Percentiles rank a stretch among this genome's conserved stretches.
Conservation (phyloP, 495 filamentous ascomycete species). For the Talaromyces proteolyticus region DNA sequence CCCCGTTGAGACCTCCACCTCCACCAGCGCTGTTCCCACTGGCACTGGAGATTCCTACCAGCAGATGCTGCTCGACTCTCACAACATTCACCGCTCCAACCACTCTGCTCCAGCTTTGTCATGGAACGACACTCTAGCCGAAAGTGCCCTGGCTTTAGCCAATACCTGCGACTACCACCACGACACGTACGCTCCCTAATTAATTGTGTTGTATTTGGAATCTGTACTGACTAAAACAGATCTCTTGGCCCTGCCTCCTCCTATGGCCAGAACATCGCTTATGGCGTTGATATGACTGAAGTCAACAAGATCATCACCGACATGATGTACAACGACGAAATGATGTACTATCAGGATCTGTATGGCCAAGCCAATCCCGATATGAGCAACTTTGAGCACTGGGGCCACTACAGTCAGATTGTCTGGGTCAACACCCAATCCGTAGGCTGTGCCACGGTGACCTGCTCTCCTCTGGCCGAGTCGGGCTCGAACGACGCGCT, state of each 20-base stretch:
- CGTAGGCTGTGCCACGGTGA: conserved; percentile 67
- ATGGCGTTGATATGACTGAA: conserved; percentile 33
- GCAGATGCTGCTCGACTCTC: conserved; percentile 53
- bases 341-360: conserved; percentile 36
- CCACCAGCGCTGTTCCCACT: conserved; percentile 8
- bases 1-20: conserved; percentile 12
- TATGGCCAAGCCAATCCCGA: conserved; percentile 42
- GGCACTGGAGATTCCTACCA: conserved; percentile 31
- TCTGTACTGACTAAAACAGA: conserved; percentile 15
- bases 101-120: conserved; percentile 61
- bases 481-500: conserved; percentile 39
- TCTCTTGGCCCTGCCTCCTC: conserved; percentile 45
- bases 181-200: conserved; percentile 55
- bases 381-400: conserved; percentile 58
- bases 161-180: conserved; percentile 65
- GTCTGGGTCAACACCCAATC: conserved; percentile 70
- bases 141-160: conserved; percentile 51
- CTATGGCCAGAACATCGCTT: conserved; percentile 85
- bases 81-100: conserved; percentile 83
- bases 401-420: conserved; percentile 89
- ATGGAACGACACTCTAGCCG: conserved; percentile 58
- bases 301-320: conserved; percentile 63
- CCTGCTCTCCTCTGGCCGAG: conserved; percentile 45
- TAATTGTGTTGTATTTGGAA: conserved; percentile 10
- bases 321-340: conserved; percentile 81